Percentiles rank a stretch among this genome's conserved stretches.
These are phyloP conservation scores for Corynespora cassiicola DNA, from an alignment of 2,329 filamentous ascomycete genomes.

Conservation along the genomic window DNA sequence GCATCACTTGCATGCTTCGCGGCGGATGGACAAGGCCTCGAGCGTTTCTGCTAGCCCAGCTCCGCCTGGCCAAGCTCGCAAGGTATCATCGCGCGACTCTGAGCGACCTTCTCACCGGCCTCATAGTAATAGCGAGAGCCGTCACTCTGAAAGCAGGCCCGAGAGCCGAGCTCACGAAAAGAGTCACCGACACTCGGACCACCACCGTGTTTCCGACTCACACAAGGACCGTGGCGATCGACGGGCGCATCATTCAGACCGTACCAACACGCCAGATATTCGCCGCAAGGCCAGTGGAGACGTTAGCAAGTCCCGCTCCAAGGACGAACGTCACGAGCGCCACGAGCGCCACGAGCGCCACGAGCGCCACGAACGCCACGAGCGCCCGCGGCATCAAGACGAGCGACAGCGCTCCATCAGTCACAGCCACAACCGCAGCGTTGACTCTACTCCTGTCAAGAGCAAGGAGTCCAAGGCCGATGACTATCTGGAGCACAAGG, in stretches of 20 bases:
- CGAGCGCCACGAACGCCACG: no score
- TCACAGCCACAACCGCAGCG: constrained; percentile 31
- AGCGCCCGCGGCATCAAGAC: constrained; percentile 61
- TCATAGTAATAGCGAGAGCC: constrained; percentile 44
- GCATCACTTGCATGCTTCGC: constrained; percentile 61
- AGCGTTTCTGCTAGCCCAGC: constrained; percentile 76
- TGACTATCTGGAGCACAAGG: constrained; percentile 58
- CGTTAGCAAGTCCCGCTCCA: constrained; percentile 25
- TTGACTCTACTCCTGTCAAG: constrained; percentile 29
- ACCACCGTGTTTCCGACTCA: constrained; percentile 37
- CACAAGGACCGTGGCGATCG: constrained; percentile 44
- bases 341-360: constrained; percentile 28
- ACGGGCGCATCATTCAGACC: constrained; percentile 38
- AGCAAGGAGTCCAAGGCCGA: constrained; percentile 43
- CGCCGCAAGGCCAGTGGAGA: constrained; percentile 55
- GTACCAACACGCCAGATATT: constrained; percentile 52
- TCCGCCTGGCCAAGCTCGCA: constrained; percentile 53
- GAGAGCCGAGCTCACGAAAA: constrained; percentile 39
- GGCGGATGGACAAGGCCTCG: constrained; percentile 61
- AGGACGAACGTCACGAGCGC: constrained; percentile 22
- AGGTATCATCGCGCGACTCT: constrained; percentile 40
- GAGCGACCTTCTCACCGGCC: constrained; percentile 45
- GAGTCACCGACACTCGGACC: constrained; percentile 42
- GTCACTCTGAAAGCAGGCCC: constrained; percentile 37
- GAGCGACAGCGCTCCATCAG: constrained; percentile 40